Base-by-base conservation (phyloP, 305 asterid genomes). In the Plantago coronopus region DNA sequence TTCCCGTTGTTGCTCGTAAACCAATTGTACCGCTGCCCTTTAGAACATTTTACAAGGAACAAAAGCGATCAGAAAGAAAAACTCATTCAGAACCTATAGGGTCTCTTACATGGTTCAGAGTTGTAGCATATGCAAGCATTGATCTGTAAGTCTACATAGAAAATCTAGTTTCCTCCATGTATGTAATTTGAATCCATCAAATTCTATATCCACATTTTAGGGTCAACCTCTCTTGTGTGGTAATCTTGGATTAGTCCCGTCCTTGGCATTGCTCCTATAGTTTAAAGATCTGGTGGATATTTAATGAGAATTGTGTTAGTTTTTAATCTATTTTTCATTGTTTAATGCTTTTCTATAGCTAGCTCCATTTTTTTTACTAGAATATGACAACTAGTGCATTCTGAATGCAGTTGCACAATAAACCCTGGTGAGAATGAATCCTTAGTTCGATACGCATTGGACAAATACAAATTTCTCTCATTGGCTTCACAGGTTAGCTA, bases 381-480 rank as follows among this genome's bases (percentile, higher is more conserved):
- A 49, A 66, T 21, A 45, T 67, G 59, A 74, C 54, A 57, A 38
- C 23, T 37, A 43, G 44, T 49, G 46, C 54, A 54, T 60, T 51
- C 49, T 16, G 66, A 67, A 54, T 74, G 81, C 86, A 91, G 98
- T 57, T 91, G 98, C 77, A 91, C 96, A 6, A 91, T 91, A 82
- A 91, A 87, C 76, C 96, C 98, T n/a, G 95, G 98, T 42, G 98
- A 91, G 74, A 91, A 91, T 78, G 98, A 91, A 76, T 90, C 95
- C 19, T 57, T 91, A 65, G 98, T 91, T 72, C 83, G 98, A 76
- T 91, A 91, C 65, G 98, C 98, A 59, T 66, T 91, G 82, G 91
- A 88, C 66, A 86, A 72, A 27, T 81, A 91, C 77, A 75, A 76
- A 76, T 91, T 79, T 70, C 93, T 91, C 67, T 83, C 94, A 12